Evolutionary conservation across 2,329 filamentous ascomycete species (phyloP).

Genomic region (Colletotrichum sp.): DNA sequence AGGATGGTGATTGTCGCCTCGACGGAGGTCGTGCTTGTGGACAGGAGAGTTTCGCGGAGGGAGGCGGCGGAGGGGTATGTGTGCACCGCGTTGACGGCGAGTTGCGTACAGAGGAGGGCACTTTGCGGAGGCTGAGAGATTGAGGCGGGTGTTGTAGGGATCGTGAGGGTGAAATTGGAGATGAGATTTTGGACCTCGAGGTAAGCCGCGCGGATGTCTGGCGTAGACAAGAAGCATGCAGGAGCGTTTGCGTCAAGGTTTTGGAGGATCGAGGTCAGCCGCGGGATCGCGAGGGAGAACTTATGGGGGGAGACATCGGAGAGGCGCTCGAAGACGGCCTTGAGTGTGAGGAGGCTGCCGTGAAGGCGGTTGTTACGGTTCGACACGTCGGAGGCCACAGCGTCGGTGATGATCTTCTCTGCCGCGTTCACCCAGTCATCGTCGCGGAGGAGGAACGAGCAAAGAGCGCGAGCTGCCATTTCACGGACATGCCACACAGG

Average conservation of each 20-base stretch:
- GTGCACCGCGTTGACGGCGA: conserved; percentile 38
- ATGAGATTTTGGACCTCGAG: conserved; percentile 52
- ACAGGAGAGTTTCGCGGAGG: conserved; percentile 7
- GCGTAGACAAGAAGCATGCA: conserved; percentile 26
- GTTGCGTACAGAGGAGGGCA: conserved; percentile 46
- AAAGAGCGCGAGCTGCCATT: conserved; percentile 77
- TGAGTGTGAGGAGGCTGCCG: conserved; percentile 61
- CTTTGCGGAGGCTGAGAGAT: conserved; percentile 7
- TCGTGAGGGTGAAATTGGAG: conserved; percentile 29
- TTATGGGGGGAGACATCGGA: conserved; percentile 42
- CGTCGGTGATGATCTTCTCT: conserved; percentile 37
- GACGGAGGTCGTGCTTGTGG: conserved; percentile 29
- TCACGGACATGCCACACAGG: conserved; percentile 82
- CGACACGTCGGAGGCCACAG: conserved; percentile 26
- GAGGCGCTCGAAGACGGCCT: conserved; percentile 61
- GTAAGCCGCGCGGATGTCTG: conserved; percentile 50
- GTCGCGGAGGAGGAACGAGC: conserved; percentile 62
- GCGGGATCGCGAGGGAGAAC: conserved; percentile 27
- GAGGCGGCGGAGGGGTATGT: not conserved
- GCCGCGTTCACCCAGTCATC: conserved; percentile 53
- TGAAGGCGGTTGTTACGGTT: conserved; percentile 60
- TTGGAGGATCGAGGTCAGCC: conserved; percentile 33
- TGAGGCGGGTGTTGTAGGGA: not conserved
- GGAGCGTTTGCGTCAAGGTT: not conserved
- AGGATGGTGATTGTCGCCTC: conserved; percentile 41